These are phyloP conservation scores for Penicillium alfredii DNA, from an alignment of 495 filamentous ascomycete species.

Conservation along the genomic window DNA sequence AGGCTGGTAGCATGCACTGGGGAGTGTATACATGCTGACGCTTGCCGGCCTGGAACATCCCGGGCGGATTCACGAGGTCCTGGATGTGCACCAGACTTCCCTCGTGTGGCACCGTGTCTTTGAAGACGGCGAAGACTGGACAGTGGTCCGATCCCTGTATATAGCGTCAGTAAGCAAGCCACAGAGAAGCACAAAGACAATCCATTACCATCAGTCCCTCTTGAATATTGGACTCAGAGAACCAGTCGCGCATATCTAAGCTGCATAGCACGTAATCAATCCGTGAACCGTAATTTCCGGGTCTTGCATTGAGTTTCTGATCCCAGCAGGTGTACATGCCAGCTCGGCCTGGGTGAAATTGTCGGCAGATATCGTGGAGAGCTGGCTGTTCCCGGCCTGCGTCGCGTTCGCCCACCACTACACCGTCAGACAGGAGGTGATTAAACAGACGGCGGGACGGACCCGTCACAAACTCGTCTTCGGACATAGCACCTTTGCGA, in stretches of 20 bases:
- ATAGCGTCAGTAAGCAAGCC: constrained; percentile 10
- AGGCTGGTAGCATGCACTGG: constrained; percentile 64
- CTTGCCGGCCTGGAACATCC: constrained; percentile 66
- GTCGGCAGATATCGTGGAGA: constrained; percentile 80
- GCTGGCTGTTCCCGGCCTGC: constrained; percentile 66
- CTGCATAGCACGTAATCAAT: constrained; percentile 93
- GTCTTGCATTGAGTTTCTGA: constrained; percentile 75
- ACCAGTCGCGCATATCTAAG: constrained; percentile 75
- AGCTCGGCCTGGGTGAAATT: constrained; percentile 67
- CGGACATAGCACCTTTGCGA: constrained; percentile 59
- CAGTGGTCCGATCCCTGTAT: constrained; percentile 87
- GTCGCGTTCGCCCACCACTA: constrained; percentile 64
- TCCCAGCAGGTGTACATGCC: constrained; percentile 99
- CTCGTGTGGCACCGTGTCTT: constrained; percentile 50
- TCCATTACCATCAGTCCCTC: constrained; percentile 85
- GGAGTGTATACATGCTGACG: constrained; percentile 59
- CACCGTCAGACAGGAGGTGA: constrained; percentile 67
- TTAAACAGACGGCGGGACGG: constrained; percentile 82
- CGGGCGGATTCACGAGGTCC: constrained; percentile 77
- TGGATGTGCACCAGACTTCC: constrained; percentile 49
- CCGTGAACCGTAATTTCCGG: constrained; percentile 82
- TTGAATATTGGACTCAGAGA: constrained; percentile 84
- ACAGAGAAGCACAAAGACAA: constrained; percentile 2
- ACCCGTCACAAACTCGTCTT: constrained; percentile 63
- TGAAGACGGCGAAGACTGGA: constrained; percentile 78